phyloP scores from a whole-genome alignment of 257 asterid species.

The Sherardia arvensis region DNA sequence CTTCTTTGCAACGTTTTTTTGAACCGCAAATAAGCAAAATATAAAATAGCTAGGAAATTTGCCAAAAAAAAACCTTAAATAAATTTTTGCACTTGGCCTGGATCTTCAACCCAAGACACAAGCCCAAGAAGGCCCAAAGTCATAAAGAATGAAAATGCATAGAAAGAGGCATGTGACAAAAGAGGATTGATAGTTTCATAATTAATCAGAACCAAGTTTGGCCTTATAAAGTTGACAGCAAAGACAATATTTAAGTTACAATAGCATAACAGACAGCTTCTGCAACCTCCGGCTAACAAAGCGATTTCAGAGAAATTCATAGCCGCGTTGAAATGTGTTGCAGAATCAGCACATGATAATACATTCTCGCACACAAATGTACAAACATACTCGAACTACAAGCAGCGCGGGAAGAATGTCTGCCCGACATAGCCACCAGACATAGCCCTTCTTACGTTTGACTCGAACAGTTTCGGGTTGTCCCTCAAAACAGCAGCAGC shows the following conservation, averaged over 20 bases:
- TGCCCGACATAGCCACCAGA: slow-evolving; percentile 87
- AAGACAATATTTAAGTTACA: slow-evolving; percentile 10
- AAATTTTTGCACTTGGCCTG: background rate
- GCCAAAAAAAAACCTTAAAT: too few relatives aligned
- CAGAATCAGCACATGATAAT: slow-evolving; percentile 17
- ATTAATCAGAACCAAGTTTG: slow-evolving; percentile 5
- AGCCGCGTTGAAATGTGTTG: slow-evolving; percentile 3
- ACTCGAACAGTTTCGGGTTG: slow-evolving; percentile 75
- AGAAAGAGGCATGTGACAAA: background rate
- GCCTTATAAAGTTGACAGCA: slow-evolving; percentile 4
- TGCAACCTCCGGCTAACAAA: slow-evolving; percentile 1
- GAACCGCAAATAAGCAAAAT: too few relatives aligned
- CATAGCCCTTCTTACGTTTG: slow-evolving; percentile 88
- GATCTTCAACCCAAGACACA: background rate
- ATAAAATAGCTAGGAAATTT: too few relatives aligned
- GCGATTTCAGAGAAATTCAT: background rate
- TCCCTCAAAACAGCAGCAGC: slow-evolving; percentile 91
- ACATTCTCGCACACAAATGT: slow-evolving; percentile 28
- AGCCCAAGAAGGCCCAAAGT: background rate
- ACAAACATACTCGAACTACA: slow-evolving; percentile 29
- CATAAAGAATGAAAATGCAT: background rate
- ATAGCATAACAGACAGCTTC: slow-evolving; percentile 15
- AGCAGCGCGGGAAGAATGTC: slow-evolving; percentile 69
- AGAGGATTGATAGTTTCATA: background rate
- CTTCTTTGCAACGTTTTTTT: too few relatives aligned